Evolutionary conservation across 2,329 filamentous ascomycete species (phyloP).

Genomic region (Atkinsonella texensis): DNA sequence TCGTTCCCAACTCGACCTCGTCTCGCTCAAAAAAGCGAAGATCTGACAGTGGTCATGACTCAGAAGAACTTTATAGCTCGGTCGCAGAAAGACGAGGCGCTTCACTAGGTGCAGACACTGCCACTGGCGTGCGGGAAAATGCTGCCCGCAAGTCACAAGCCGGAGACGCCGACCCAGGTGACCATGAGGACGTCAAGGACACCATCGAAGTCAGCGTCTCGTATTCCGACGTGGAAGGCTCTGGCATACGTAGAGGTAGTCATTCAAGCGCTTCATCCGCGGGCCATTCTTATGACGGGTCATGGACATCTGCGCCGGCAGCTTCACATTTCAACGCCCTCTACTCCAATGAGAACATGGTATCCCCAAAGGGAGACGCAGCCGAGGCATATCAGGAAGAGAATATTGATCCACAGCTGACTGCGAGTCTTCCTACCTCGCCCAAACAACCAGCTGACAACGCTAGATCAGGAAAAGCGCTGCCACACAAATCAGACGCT

Average conservation of each 20-base stretch:
- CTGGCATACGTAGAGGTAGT: slow-evolving; percentile 15
- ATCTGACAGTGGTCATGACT: slow-evolving; percentile 22
- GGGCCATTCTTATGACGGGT: slow-evolving; percentile 11
- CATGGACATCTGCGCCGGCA: slow-evolving; percentile 10
- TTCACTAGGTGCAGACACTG: slow-evolving; percentile 23
- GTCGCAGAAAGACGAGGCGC: slow-evolving; percentile 25
- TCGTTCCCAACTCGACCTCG: slow-evolving; percentile 22
- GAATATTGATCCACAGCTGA: slow-evolving; percentile 7
- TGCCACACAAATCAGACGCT: background rate
- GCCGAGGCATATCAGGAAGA: background rate
- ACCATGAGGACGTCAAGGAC: slow-evolving; percentile 41
- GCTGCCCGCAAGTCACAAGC: slow-evolving; percentile 27
- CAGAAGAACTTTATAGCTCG: slow-evolving; percentile 19
- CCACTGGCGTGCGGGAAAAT: slow-evolving; percentile 26
- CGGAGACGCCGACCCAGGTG: slow-evolving; percentile 19
- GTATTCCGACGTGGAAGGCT: slow-evolving; percentile 21
- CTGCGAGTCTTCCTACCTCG: slow-evolving; percentile 2
- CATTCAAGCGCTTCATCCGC: slow-evolving; percentile 19
- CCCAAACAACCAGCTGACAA: background rate
- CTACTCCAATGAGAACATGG: background rate
- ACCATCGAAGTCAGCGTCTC: slow-evolving; percentile 44
- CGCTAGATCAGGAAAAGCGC: background rate
- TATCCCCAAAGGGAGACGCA: background rate
- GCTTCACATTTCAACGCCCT: background rate
- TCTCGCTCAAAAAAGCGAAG: slow-evolving; percentile 26